phyloP scores from a whole-genome alignment of 2,329 filamentous ascomycete species.

The Colletotrichum gigasporum region DNA sequence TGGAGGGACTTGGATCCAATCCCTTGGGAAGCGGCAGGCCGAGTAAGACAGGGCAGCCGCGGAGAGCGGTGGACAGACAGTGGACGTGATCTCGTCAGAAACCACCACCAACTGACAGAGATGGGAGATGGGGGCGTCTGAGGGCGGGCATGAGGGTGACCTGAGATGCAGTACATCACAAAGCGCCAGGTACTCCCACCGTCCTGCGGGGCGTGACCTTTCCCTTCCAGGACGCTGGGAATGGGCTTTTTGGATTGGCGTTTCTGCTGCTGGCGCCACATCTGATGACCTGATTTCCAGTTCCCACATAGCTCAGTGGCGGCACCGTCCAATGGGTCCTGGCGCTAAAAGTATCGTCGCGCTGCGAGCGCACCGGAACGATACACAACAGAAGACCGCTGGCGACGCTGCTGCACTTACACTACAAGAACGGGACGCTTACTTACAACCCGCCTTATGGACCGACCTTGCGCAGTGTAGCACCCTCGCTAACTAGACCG shows the following conservation, averaged over 20 bases:
- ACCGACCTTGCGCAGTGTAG: no score
- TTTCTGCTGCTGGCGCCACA: slow-evolving; percentile 17
- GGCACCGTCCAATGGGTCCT: slow-evolving; percentile 6
- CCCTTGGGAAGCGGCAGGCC: no score
- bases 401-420: no score
- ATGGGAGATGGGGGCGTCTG: not conserved
- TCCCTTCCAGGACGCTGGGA: not conserved
- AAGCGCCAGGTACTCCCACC: not conserved
- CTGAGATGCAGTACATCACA: not conserved
- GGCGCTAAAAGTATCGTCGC: no score
- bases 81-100: no score
- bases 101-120: not conserved
- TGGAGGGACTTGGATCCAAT: no score
- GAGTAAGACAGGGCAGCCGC: no score
- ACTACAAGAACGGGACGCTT: no score
- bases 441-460: no score
- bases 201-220: not conserved
- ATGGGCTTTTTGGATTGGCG: slow-evolving; percentile 1
- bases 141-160: not conserved
- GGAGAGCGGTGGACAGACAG: no score
- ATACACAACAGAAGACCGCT: no score
- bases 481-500: no score
- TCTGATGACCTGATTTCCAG: slow-evolving; percentile 25
- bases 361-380: not conserved
- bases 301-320: slow-evolving; percentile 13